Base-by-base conservation (phyloP, 768 basidiomycete genomes). In the Phanerodontia chrysosporium region DNA sequence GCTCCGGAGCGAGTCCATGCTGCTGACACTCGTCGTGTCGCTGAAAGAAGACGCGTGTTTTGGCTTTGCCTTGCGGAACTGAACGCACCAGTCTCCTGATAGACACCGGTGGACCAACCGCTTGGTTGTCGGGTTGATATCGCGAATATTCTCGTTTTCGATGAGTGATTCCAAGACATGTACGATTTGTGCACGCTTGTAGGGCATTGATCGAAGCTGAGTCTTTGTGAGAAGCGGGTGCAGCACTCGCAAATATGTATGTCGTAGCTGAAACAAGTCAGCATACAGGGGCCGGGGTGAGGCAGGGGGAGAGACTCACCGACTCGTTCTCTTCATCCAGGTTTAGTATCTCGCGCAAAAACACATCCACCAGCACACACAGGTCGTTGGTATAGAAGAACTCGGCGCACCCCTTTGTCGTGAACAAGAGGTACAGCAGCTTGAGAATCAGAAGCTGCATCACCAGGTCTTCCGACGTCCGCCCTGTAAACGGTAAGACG, bases 321-420 rank as follows among this genome's bases (percentile, higher is more conserved):
- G 94, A 90, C 76, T 98, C 95, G 59, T 86, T 88, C 32, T 97
- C 95, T 59, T 98, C 95, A 63, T 94, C 95, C 21, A 99, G 74
- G 70, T 99, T 89, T 14, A 84, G 83, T 51, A 99, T 75, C 70
- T 98, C 96, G 39, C 97, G 85, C n/a, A 99, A 79, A 67, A 99
- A 98, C 1, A 99, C 97, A 66, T 99, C 97, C 13, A 99, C 93
- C 14, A 99, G 79, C 3, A 99, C 97, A 65, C 92, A 84, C 30
- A 99, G 78, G 66, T 99, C 97, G 68, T 99, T 99, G 16, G 95
- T 98, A 73, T 97, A 99, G 68, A 99, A 98, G 71, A 93, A 98
- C 70, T 98, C 95, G 5, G 89, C 87, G 12, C 94, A 95, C 30
- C 88, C 92, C 62, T 87, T 86, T 1, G 92, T 97, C 16, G 94